Percentiles rank a stretch among this genome's conserved stretches.
These are phyloP conservation scores for Hyaloscypha finlandica DNA, from an alignment of 495 filamentous ascomycete species.

Conservation along the genomic window DNA sequence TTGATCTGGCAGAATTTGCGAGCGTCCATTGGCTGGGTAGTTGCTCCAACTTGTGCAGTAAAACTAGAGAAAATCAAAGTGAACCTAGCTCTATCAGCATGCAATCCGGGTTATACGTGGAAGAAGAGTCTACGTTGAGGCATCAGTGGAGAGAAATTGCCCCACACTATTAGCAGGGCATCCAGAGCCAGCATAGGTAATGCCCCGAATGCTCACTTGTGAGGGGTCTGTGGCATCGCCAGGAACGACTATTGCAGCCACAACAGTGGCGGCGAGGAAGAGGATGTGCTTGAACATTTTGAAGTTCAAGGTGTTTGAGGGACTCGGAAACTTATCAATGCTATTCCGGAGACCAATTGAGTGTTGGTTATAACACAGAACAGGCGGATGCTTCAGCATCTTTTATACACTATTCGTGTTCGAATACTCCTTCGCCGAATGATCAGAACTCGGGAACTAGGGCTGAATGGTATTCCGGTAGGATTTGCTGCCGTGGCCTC, in stretches of 20 bases:
- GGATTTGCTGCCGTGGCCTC: no score
- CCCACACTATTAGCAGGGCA: conserved; percentile 37
- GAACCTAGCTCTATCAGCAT: conserved; percentile 15
- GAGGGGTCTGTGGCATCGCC: background rate
- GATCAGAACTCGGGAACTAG: no score
- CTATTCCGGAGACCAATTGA: background rate
- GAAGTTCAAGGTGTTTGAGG: background rate
- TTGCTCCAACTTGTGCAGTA: conserved; percentile 38
- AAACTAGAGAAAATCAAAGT: conserved; percentile 39
- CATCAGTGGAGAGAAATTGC: conserved; percentile 33
- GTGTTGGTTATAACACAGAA: background rate
- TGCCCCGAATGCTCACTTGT: background rate
- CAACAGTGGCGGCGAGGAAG: conserved; percentile 9
- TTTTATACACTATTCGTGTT: no score
- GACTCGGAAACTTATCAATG: background rate
- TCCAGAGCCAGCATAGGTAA: conserved; percentile 40
- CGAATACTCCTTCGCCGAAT: no score
- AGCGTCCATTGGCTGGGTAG: conserved; percentile 28
- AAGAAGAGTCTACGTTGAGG: conserved; percentile 36
- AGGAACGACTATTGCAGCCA: background rate
- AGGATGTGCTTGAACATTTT: background rate
- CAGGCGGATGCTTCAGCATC: background rate
- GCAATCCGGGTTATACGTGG: background rate
- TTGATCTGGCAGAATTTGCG: conserved; percentile 43
- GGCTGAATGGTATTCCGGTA: no score